A percentile compares a stretch with the other conserved stretches of the same genome.
phyloP scores from a whole-genome alignment of 345 rosid genomes.

The Melaleuca alternifolia region DNA sequence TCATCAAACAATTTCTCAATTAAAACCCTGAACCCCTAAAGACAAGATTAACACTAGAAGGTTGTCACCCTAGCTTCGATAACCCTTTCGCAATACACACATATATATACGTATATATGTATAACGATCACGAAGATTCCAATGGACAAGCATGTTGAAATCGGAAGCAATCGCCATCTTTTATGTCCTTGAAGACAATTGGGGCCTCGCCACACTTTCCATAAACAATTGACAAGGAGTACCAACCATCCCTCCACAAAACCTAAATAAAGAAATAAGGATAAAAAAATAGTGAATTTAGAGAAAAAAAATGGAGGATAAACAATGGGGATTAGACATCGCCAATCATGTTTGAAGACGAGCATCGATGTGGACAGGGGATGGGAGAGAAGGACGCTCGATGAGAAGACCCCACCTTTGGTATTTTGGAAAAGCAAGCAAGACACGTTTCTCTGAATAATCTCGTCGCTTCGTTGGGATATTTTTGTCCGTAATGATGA shows the following conservation, averaged over 20 bases:
- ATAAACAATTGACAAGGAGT: not conserved
- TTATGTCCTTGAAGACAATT: not conserved
- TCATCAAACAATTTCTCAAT: not conserved
- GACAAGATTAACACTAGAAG: not conserved
- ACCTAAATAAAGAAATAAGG: too few species aligned
- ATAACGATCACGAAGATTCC: not conserved
- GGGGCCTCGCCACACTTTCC: not conserved
- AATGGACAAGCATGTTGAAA: not conserved
- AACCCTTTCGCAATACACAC: not conserved
- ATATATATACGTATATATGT: not conserved
- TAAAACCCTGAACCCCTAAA: not conserved
- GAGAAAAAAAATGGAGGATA: not conserved
- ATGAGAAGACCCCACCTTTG: not conserved
- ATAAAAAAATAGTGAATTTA: not conserved
- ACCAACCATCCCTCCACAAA: not conserved
- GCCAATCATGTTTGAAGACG: not conserved
- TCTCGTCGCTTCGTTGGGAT: not conserved
- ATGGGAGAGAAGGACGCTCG: not conserved
- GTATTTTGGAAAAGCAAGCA: not conserved
- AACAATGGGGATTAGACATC: not conserved
- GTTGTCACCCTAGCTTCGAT: not conserved
- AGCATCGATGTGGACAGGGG: not conserved
- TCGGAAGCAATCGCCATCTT: not conserved
- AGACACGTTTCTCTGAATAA: not conserved
- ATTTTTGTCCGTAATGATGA: not conserved